A percentile compares a stretch with the other conserved stretches of the same genome.
These are phyloP conservation scores for Chamaecyparis obtusa DNA, from an alignment of 75 land plant genomes.

Conservation along the genomic window DNA sequence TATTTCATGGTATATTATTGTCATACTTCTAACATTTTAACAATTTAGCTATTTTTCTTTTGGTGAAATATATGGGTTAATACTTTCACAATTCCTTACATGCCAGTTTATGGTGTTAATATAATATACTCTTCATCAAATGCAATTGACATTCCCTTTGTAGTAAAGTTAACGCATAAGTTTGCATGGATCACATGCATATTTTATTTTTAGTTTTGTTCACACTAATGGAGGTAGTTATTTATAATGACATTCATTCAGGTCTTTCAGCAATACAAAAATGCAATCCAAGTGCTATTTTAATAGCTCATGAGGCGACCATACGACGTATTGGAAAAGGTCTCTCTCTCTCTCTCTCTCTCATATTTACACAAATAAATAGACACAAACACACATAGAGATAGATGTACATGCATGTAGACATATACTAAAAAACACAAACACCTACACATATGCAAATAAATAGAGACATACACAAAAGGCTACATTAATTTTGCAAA, in stretches of 20 bases:
- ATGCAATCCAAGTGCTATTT: conserved; percentile 73
- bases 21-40: not conserved
- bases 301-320: conserved; percentile 88
- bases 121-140: not conserved
- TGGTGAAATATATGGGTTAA: not conserved
- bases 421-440: no score
- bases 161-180: not conserved
- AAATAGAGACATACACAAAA: no score
- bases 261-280: conserved; percentile 77
- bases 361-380: no score
- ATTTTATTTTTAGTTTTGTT: not conserved
- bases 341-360: conserved; percentile 11
- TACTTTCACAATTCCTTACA: not conserved
- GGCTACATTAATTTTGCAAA: no score
- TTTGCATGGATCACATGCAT: not conserved
- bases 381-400: no score
- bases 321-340: conserved; percentile 76
- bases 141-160: not conserved
- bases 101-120: not conserved
- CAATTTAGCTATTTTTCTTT: not conserved
- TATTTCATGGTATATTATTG: not conserved
- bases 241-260: conserved; percentile 22
- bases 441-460: no score
- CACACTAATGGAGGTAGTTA: not conserved
- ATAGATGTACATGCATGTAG: no score